Evolutionary conservation across 768 basidiomycete species (phyloP).

Genomic region (Mycena rebaudengoi): DNA sequence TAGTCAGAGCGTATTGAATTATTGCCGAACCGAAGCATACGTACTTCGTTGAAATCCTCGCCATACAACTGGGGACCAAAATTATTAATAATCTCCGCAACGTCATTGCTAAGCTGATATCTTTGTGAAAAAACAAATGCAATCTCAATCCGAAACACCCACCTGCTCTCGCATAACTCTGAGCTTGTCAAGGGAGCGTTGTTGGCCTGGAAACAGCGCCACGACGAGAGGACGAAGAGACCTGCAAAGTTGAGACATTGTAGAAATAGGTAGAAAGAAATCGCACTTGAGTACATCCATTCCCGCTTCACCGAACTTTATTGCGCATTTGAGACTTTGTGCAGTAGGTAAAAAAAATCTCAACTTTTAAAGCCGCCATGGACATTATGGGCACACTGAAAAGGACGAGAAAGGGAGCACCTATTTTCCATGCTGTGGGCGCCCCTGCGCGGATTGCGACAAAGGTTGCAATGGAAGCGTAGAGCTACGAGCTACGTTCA

Average conservation of each 20-base stretch:
- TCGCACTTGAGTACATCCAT: slow-evolving; percentile 97
- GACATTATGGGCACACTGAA: slow-evolving; percentile 87
- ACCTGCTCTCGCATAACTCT: slow-evolving; percentile 77
- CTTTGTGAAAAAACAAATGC: too few species aligned
- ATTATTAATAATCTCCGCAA: slow-evolving; percentile 83
- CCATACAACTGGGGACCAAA: slow-evolving; percentile 90
- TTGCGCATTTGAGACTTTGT: too few species aligned
- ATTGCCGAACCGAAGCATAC: slow-evolving; percentile 27
- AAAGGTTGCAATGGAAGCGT: slow-evolving; percentile 80
- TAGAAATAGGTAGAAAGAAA: too few species aligned
- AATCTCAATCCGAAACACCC: too few species aligned
- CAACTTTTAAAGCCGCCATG: slow-evolving; percentile 90
- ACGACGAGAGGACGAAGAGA: slow-evolving; percentile 88
- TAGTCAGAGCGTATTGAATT: slow-evolving; percentile 18
- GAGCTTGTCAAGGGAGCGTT: slow-evolving; percentile 77
- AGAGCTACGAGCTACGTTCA: too few species aligned
- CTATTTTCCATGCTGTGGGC: slow-evolving; percentile 68
- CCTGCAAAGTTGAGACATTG: too few species aligned
- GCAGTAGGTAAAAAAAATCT: too few species aligned
- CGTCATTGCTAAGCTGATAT: too few species aligned
- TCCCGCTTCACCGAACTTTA: slow-evolving; percentile 98
- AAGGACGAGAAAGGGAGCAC: slow-evolving; percentile 81
- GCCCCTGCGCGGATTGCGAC: slow-evolving; percentile 72
- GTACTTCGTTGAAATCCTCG: slow-evolving; percentile 85
- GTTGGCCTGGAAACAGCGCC: slow-evolving; percentile 88